These are phyloP conservation scores for Cystofilobasidium capitatum DNA, from an alignment of 768 basidiomycete species.

Conservation along the genomic window DNA sequence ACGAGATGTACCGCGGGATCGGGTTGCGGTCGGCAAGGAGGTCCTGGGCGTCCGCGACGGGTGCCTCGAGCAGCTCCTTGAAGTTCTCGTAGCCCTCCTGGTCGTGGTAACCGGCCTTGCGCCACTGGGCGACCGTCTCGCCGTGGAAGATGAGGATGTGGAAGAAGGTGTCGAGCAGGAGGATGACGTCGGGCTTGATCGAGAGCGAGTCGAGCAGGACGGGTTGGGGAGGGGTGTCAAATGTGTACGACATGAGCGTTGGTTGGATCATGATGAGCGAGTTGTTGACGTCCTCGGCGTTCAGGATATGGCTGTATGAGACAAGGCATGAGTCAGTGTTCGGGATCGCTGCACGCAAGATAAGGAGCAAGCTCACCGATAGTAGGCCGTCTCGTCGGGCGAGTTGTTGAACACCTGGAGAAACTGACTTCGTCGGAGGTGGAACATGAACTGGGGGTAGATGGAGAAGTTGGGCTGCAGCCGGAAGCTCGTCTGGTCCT, in stretches of 20 bases:
- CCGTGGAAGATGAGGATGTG: constrained; percentile 99
- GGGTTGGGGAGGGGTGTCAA: constrained; percentile 78
- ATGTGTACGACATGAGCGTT: constrained; percentile 95
- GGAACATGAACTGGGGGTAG: constrained; percentile 99
- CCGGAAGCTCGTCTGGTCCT: constrained; percentile 88
- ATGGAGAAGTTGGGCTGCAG: constrained; percentile 93
- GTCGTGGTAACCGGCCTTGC: constrained; percentile 95
- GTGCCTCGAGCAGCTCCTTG: constrained; percentile 79
- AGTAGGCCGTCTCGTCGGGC: constrained; percentile 98
- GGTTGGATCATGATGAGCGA: constrained; percentile 99
- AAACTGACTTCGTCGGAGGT: constrained; percentile 91
- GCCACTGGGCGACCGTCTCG: constrained; percentile 91
- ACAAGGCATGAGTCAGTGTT: not conserved
- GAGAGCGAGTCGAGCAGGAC: constrained; percentile 95
- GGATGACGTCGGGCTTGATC: constrained; percentile 91
- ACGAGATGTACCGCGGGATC: constrained; percentile 94
- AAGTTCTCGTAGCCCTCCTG: constrained; percentile 99
- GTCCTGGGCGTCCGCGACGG: constrained; percentile 88
- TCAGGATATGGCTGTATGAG: constrained; percentile 66
- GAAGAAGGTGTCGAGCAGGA: constrained; percentile 98
- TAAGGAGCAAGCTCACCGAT: constrained; percentile 52
- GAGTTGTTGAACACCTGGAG: constrained; percentile 99
- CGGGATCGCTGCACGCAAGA: constrained; percentile 2
- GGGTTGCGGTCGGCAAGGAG: constrained; percentile 91
- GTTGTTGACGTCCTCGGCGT: constrained; percentile 98